phyloP scores from a whole-genome alignment of 2,329 filamentous ascomycete genomes.

The Hypoxylon sp. region DNA sequence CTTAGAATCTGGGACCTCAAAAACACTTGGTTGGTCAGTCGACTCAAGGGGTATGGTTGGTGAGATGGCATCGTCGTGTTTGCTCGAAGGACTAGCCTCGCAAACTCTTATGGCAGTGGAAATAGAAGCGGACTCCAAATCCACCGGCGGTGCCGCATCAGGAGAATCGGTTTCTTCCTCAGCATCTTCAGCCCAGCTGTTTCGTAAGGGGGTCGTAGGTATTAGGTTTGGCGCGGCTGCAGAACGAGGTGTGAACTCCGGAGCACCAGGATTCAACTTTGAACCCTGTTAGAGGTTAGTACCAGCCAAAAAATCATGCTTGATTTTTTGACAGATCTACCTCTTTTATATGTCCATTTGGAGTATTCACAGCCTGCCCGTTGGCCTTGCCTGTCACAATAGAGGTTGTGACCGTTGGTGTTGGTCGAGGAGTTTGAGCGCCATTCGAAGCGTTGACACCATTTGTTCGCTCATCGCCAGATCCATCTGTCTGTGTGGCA shows the following conservation, averaged over 20 bases:
- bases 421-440: slow-evolving; percentile 19
- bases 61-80: slow-evolving; percentile 39
- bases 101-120: slow-evolving; percentile 39
- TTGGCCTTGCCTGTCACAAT: slow-evolving; percentile 47
- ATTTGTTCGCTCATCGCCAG: slow-evolving; percentile 37
- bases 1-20: slow-evolving; percentile 37
- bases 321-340: slow-evolving; percentile 62
- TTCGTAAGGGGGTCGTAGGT: slow-evolving; percentile 44
- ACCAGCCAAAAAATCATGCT: slow-evolving; percentile 60
- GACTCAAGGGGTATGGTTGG: slow-evolving; percentile 37
- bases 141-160: slow-evolving; percentile 14
- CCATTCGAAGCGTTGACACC: slow-evolving; percentile 31
- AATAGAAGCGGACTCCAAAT: slow-evolving; percentile 42
- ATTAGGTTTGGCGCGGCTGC: slow-evolving; percentile 41
- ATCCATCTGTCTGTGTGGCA: slow-evolving; percentile 44
- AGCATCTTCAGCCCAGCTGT: slow-evolving; percentile 53
- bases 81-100: slow-evolving; percentile 31
- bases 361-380: slow-evolving; percentile 52
- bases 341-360: slow-evolving; percentile 63
- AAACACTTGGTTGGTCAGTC: slow-evolving; percentile 18
- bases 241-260: slow-evolving; percentile 67
- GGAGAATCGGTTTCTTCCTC: slow-evolving; percentile 43
- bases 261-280: slow-evolving; percentile 69
- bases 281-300: slow-evolving; percentile 65
- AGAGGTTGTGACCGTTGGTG: slow-evolving; percentile 31